Conservation (phyloP, 495 filamentous ascomycete genomes). For the Choiromyces venosus region DNA sequence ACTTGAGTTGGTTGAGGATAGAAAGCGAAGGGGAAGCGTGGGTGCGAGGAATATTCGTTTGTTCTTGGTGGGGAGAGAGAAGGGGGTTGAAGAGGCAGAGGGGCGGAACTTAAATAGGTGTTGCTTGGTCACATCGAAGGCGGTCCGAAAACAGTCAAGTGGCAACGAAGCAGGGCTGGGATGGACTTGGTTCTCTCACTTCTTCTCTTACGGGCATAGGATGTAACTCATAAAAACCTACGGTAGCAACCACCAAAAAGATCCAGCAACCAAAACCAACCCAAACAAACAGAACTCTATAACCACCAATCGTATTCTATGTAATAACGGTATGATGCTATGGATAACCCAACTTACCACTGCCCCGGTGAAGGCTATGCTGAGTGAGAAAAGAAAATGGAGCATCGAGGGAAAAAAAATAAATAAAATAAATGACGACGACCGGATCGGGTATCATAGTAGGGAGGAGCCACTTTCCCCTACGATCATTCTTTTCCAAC, state of each 20-base stretch:
- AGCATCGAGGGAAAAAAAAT: neutral
- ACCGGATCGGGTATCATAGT: too few relatives aligned
- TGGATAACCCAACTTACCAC: neutral
- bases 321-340: neutral
- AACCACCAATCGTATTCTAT: neutral
- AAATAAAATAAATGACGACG: neutral
- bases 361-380: neutral
- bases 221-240: neutral
- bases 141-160: neutral
- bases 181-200: neutral
- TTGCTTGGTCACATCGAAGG: neutral
- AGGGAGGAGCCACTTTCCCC: neutral
- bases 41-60: slow-evolving; percentile 16
- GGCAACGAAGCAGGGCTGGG: neutral
- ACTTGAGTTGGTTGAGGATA: slow-evolving; percentile 3
- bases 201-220: neutral
- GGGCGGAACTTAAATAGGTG: slow-evolving; percentile 37
- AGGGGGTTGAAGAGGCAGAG: slow-evolving; percentile 28
- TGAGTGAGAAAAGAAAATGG: neutral
- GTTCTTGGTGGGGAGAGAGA: slow-evolving; percentile 32
- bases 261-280: neutral
- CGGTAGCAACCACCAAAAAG: neutral
- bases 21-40: slow-evolving; percentile 8
- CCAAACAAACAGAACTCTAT: neutral
- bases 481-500: too few relatives aligned